phyloP scores from a whole-genome alignment of 345 rosid genomes.

The Carallia brachiata region DNA sequence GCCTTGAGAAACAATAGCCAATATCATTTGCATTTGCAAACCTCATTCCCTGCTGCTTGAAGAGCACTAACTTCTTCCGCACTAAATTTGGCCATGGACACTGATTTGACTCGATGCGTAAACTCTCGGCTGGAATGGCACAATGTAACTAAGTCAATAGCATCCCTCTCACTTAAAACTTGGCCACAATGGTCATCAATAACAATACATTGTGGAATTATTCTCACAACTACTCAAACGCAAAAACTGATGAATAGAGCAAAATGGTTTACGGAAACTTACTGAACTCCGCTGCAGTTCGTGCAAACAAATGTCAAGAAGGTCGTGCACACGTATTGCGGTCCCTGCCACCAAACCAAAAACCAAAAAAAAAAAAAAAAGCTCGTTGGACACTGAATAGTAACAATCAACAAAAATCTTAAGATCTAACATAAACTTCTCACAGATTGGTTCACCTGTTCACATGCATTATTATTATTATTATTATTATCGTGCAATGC shows the following conservation, averaged over 20 bases:
- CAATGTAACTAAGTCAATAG: not conserved
- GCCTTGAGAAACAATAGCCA: not conserved
- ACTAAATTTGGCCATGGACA: slow-evolving; percentile 88
- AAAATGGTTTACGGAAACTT: slow-evolving; percentile 24
- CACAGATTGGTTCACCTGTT: no score
- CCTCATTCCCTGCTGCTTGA: slow-evolving; percentile 87
- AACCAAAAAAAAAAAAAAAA: not conserved
- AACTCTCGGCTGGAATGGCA: slow-evolving; percentile 67
- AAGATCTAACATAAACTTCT: no score
- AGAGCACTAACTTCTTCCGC: slow-evolving; percentile 77
- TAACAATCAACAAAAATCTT: not conserved
- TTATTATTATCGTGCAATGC: no score
- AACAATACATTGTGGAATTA: not conserved
- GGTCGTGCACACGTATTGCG: slow-evolving; percentile 92
- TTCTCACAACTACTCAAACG: not conserved
- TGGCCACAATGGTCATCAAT: not conserved
- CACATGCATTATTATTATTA: no score
- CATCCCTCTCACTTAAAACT: not conserved
- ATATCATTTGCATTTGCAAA: slow-evolving; percentile 4
- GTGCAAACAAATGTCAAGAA: slow-evolving; percentile 87
- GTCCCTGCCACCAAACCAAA: slow-evolving; percentile 52
- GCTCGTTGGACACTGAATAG: slow-evolving; percentile 1
- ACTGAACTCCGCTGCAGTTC: slow-evolving; percentile 87
- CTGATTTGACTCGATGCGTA: slow-evolving; percentile 84
- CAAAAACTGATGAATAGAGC: not conserved